Base-by-base conservation (phyloP, 305 asterid species). In the Plantago lanceolata region DNA sequence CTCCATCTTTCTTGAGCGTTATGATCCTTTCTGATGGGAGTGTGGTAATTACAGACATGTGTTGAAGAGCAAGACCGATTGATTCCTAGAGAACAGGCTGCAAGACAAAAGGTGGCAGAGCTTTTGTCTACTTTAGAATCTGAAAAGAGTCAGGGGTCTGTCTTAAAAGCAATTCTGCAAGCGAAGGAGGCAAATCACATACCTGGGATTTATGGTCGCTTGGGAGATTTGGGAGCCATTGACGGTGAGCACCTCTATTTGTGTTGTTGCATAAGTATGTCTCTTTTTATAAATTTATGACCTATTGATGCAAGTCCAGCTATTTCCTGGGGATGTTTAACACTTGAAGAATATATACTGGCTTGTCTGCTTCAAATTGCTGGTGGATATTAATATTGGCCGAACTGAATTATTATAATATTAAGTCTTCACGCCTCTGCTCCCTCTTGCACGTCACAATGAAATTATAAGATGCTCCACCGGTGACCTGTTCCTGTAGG, bases 211-310 rank as follows among this genome's bases (percentile, higher is more conserved):
- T 84, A 82, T 81, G 99, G 96, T 60, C 83, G 97, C 58, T 79
- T 93, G 94, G 97, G 97, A 43, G 96, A 93, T 66, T 78, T 93
- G 73, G 99, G 99, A 69, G 97, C 99, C 49, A 93, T 93, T 75
- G 94, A 93, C 73, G 92, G 99, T 87, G 71, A 81, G 75, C 56
- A 54, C 64, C 60, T 67, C 57, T 59, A 33, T 35, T 2, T 57
- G 28, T 57, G 20, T 62, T 60, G 55, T 45, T 47, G 16, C 26
- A 0, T n/a, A 28, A 26, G 21, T 14, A 24, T 54, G 40, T 26
- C 15, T 35, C 11, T 35, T 35, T 35, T 35, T 6, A 35, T 35
- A 33, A 33, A 33, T 33, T 33, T 33, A 33, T 33, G 40, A 33
- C 9, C 40, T 5, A 8, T 33, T 33, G 40, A 33, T 33, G 40